phyloP scores from a whole-genome alignment of 2,329 filamentous ascomycete genomes.

The Aspergillus glaucus region DNA sequence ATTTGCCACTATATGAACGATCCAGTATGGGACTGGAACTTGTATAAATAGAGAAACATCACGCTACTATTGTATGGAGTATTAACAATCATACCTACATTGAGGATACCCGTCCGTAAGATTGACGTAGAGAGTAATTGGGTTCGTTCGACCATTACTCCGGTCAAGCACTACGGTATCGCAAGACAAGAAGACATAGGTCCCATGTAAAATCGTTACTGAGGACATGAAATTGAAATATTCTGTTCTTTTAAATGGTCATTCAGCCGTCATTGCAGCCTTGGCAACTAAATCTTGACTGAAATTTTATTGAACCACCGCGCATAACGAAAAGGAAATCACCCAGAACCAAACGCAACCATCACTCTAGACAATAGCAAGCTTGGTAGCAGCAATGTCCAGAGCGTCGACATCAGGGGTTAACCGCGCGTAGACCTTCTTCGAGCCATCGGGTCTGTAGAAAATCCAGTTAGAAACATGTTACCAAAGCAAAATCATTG shows the following conservation, averaged over 20 bases:
- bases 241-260: conserved; percentile 23
- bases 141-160: too few species aligned
- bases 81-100: too few species aligned
- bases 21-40: too few species aligned
- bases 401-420: conserved; percentile 96
- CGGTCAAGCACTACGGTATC: too few species aligned
- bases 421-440: conserved; percentile 97
- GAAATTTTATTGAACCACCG: conserved; percentile 34
- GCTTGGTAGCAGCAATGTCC: conserved; percentile 98
- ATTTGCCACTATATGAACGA: too few species aligned
- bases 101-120: too few species aligned
- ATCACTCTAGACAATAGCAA: conserved; percentile 79
- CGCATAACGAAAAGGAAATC: conserved; percentile 35
- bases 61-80: too few species aligned
- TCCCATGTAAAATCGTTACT: background rate
- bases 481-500: background rate
- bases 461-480: conserved; percentile 9
- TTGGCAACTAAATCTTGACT: conserved; percentile 24
- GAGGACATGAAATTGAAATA: background rate
- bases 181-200: too few species aligned
- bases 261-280: conserved; percentile 32
- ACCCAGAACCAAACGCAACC: conserved; percentile 42
- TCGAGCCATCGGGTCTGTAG: conserved; percentile 79
- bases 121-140: too few species aligned
- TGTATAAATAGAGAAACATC: too few species aligned